Conservation (phyloP, 2,329 filamentous ascomycete species). For the Colletotrichum melonis region DNA sequence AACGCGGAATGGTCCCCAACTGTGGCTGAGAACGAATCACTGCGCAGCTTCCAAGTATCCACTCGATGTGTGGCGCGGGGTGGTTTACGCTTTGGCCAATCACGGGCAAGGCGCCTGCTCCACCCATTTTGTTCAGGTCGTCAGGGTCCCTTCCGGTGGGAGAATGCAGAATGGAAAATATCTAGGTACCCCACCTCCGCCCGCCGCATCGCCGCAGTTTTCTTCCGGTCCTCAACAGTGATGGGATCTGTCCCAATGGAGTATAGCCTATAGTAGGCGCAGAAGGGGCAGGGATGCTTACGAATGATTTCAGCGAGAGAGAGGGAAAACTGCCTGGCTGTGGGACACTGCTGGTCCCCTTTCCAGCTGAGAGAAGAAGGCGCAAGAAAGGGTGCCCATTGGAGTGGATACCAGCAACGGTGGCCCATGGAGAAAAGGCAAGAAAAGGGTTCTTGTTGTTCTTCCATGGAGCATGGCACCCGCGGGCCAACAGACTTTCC, state of each 20-base stretch:
- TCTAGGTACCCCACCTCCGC: background rate
- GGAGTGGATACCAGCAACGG: background rate
- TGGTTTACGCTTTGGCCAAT: background rate
- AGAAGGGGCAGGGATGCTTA: constrained; percentile 5
- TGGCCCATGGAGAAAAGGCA: background rate
- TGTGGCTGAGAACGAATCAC: constrained; percentile 20
- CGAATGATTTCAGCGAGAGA: constrained; percentile 1
- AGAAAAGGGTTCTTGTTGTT: background rate
- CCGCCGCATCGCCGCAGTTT: background rate
- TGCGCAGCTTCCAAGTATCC: background rate
- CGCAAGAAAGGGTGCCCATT: constrained; percentile 14
- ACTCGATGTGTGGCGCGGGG: background rate
- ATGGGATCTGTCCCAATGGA: background rate
- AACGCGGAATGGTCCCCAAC: background rate
- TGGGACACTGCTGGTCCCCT: no score
- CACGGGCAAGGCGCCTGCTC: background rate
- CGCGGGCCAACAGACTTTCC: background rate
- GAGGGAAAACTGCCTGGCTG: no score
- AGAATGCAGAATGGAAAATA: background rate
- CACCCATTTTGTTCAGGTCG: background rate
- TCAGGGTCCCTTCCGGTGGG: constrained; percentile 19
- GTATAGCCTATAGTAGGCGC: background rate
- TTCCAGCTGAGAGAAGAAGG: constrained; percentile 27
- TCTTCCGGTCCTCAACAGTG: background rate
- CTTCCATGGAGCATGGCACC: background rate